Percentiles rank a stretch among this genome's conserved stretches.
These are phyloP conservation scores for Dothiorella sarmentorum DNA, from an alignment of 2,329 filamentous ascomycete genomes.

Conservation along the genomic window DNA sequence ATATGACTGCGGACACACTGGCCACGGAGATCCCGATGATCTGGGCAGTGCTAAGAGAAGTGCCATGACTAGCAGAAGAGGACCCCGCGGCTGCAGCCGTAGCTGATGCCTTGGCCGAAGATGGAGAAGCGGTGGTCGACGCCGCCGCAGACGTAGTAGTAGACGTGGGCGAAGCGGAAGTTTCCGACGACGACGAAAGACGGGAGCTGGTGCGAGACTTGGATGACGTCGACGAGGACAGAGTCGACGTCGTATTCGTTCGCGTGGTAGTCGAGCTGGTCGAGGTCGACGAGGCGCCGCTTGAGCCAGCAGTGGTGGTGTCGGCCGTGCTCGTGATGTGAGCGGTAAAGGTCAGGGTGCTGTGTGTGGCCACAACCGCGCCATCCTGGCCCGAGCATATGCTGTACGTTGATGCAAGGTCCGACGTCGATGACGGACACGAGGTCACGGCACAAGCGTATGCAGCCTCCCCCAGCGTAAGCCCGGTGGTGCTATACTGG, in stretches of 20 bases:
- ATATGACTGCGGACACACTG: constrained; percentile 34
- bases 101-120: neutral
- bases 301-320: neutral
- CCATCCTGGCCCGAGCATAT: constrained; percentile 35
- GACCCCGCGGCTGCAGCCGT: constrained; percentile 5
- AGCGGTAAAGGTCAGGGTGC: constrained; percentile 30
- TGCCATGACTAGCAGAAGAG: constrained; percentile 18
- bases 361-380: constrained; percentile 37
- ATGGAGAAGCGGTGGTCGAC: constrained; percentile 24
- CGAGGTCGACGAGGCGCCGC: neutral
- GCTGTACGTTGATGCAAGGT: constrained; percentile 31
- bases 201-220: constrained; percentile 6
- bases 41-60: constrained; percentile 36
- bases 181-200: neutral
- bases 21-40: constrained; percentile 39
- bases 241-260: constrained; percentile 1
- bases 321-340: constrained; percentile 9
- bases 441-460: constrained; percentile 36
- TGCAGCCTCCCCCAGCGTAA: constrained; percentile 38
- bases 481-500: constrained; percentile 35
- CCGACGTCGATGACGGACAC: neutral
- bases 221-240: neutral
- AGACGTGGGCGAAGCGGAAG: neutral
- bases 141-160: constrained; percentile 28
- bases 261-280: neutral